Evolutionary conservation across 495 filamentous ascomycete genomes (phyloP).

Genomic region (Penicillium maclennaniae): DNA sequence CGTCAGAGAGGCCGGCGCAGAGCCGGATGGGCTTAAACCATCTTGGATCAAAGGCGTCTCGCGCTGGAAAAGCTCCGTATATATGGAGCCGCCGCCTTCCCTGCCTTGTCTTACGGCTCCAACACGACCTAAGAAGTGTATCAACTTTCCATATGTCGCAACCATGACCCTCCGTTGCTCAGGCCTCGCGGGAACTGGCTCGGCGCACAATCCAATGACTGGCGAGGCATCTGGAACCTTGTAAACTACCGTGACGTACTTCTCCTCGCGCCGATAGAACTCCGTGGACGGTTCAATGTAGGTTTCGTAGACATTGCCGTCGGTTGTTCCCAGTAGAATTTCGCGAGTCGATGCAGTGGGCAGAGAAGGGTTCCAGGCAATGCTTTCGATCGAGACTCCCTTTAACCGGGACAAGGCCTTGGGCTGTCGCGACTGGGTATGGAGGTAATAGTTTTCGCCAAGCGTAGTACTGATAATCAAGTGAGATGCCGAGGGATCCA

Average conservation of each 20-base stretch:
- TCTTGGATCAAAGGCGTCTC: constrained; percentile 76
- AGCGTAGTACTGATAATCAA: constrained; percentile 85
- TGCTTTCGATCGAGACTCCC: constrained; percentile 77
- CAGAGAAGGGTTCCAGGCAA: constrained; percentile 96
- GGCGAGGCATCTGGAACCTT: constrained; percentile 70
- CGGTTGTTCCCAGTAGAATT: constrained; percentile 86
- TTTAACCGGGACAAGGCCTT: constrained; percentile 78
- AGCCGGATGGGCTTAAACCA: constrained; percentile 48
- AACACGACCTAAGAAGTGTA: constrained; percentile 74
- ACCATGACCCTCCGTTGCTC: constrained; percentile 75
- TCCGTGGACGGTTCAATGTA: constrained; percentile 91
- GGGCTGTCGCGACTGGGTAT: constrained; percentile 86
- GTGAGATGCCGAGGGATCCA: constrained; percentile 94
- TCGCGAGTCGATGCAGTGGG: constrained; percentile 92
- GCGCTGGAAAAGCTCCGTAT: constrained; percentile 79
- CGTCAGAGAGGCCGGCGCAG: constrained; percentile 59
- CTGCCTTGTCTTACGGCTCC: constrained; percentile 57
- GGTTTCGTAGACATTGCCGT: constrained; percentile 93
- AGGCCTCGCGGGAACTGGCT: constrained; percentile 58
- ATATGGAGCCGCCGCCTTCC: constrained; percentile 79
- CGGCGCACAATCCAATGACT: constrained; percentile 78
- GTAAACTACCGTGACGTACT: constrained; percentile 77
- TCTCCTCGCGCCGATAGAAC: constrained; percentile 92
- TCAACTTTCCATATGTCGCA: constrained; percentile 67
- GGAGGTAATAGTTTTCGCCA: constrained; percentile 96